Percentiles rank a stretch among this genome's conserved stretches.
These are phyloP conservation scores for Gossypium thurberi DNA, from an alignment of 345 rosid species.

Conservation along the genomic window DNA sequence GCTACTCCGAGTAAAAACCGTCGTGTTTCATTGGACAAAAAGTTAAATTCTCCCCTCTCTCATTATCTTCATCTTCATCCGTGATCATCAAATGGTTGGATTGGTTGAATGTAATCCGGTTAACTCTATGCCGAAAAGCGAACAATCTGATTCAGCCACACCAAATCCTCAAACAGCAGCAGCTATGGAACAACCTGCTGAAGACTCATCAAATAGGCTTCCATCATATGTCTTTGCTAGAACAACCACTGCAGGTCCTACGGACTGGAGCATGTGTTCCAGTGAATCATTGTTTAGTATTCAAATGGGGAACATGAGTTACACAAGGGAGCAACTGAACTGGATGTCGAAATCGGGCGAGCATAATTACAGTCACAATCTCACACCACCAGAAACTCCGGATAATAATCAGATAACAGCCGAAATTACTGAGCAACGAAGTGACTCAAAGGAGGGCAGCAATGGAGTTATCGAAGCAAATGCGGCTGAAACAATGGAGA, in stretches of 20 bases:
- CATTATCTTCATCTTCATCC: background rate
- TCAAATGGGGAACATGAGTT: constrained; percentile 69
- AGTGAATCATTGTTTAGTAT: constrained; percentile 62
- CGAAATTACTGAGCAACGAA: constrained; percentile 19
- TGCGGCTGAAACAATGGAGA: constrained; percentile 51
- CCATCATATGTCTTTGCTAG: constrained; percentile 59
- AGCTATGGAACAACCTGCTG: constrained; percentile 34
- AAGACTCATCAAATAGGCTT: constrained; percentile 28
- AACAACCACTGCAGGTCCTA: constrained; percentile 35
- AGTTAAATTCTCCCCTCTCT: background rate
- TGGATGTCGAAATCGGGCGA: constrained; percentile 54
- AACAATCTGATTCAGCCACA: constrained; percentile 7
- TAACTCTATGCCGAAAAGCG: constrained; percentile 9
- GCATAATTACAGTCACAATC: constrained; percentile 15
- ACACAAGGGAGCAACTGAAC: constrained; percentile 33
- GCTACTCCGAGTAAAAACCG: background rate
- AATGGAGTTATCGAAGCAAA: constrained; percentile 30
- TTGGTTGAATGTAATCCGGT: background rate
- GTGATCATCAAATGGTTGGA: constrained; percentile 7
- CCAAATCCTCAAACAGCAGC: constrained; percentile 42
- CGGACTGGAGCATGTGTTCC: constrained; percentile 53
- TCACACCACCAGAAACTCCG: constrained; percentile 16
- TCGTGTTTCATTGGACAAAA: background rate
- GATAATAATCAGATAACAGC: constrained; percentile 23
- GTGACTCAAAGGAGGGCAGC: constrained; percentile 13